These are phyloP conservation scores for Microdochium paspali DNA, from an alignment of 2,329 filamentous ascomycete genomes.

Conservation along the genomic window DNA sequence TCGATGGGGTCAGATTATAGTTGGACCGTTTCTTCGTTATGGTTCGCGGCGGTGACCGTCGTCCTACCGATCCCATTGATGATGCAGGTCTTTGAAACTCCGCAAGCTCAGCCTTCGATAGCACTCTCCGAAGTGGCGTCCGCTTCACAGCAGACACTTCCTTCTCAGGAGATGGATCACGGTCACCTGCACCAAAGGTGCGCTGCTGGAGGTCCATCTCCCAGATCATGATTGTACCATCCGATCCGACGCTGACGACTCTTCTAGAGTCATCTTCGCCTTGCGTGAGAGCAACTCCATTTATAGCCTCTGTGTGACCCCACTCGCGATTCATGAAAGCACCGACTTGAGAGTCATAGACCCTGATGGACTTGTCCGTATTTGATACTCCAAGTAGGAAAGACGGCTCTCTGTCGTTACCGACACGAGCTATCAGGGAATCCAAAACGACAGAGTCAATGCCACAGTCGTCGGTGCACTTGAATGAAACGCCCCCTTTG, in stretches of 20 bases:
- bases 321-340: constrained; percentile 78
- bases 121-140: constrained; percentile 72
- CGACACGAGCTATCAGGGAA: constrained; percentile 58
- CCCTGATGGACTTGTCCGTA: constrained; percentile 87
- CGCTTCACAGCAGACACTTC: constrained; percentile 41
- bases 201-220: constrained; percentile 41
- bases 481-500: constrained; percentile 64
- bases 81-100: constrained; percentile 56
- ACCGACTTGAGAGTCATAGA: constrained; percentile 76
- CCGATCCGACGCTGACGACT: constrained; percentile 66
- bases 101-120: constrained; percentile 80
- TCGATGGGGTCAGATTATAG: constrained; percentile 28
- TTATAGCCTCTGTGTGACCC: constrained; percentile 91
- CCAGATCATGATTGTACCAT: constrained; percentile 82
- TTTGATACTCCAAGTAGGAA: constrained; percentile 83
- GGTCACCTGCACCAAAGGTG: constrained; percentile 27
- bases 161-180: constrained; percentile 46
- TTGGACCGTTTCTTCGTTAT: constrained; percentile 46
- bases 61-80: constrained; percentile 25
- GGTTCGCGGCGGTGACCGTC: constrained; percentile 45
- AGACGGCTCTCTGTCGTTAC: constrained; percentile 42
- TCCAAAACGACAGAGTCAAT: constrained; percentile 77
- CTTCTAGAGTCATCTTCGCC: constrained; percentile 43
- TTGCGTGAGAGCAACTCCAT: constrained; percentile 67
- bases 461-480: constrained; percentile 70